phyloP scores from a whole-genome alignment of 768 basidiomycete genomes.

The Termitomyces sp. region DNA sequence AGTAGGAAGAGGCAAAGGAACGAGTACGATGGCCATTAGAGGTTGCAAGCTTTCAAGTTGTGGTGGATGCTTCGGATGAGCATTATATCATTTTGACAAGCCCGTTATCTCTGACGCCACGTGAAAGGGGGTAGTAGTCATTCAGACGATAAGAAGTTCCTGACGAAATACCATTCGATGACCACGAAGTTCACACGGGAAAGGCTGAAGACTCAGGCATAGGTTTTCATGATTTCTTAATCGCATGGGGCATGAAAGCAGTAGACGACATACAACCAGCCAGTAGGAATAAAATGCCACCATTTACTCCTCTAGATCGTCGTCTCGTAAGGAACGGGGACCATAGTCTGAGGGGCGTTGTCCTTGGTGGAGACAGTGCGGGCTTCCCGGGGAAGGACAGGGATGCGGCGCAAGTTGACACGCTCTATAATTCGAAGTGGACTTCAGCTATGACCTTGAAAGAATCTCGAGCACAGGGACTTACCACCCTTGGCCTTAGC shows the following conservation, averaged over 20 bases:
- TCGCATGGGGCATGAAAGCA: conserved; percentile 23
- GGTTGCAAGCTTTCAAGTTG: neutral
- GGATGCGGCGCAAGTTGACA: conserved; percentile 81
- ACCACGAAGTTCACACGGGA: neutral
- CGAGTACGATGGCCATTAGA: conserved; percentile 62
- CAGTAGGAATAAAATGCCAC: conserved; percentile 14
- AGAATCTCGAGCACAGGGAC: conserved; percentile 23
- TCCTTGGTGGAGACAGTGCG: conserved; percentile 63
- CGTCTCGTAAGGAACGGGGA: conserved; percentile 92
- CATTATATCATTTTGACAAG: neutral
- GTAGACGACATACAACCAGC: conserved; percentile 21
- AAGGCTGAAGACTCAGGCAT: neutral
- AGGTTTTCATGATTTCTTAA: conserved; percentile 19
- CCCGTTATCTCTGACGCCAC: neutral
- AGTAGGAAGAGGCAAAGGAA: conserved; percentile 66
- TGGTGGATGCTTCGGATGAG: neutral
- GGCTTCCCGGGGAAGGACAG: conserved; percentile 75
- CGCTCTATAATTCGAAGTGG: conserved; percentile 45
- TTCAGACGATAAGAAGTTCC: neutral
- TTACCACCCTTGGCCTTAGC: conserved; percentile 90
- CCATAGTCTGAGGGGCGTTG: conserved; percentile 91
- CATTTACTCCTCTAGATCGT: conserved; percentile 64
- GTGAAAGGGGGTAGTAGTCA: neutral
- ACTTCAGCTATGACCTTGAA: neutral
- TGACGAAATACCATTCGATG: neutral